Percentiles rank a stretch among this genome's conserved stretches.
Conservation (phyloP, 306 rosid species). For the Dalbergia cultrata region DNA sequence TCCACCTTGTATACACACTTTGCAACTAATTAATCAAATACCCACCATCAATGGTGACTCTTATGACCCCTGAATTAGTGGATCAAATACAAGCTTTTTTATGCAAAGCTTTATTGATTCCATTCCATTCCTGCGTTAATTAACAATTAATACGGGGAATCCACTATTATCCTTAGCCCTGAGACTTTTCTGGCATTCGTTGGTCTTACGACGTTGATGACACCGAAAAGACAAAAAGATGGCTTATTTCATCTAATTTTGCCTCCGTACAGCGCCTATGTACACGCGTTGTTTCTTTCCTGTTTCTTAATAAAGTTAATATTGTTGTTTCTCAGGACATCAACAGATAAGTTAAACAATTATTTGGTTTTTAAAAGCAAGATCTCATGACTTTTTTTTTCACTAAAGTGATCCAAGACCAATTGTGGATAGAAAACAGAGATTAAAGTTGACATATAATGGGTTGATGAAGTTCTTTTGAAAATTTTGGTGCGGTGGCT, state of each 20-base stretch:
- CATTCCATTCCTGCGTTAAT: neutral
- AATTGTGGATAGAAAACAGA: neutral
- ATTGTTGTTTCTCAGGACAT: neutral
- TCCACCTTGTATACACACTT: neutral
- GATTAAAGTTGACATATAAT: neutral
- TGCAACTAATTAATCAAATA: neutral
- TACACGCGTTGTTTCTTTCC: neutral
- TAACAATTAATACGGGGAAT: neutral
- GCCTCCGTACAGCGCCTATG: neutral
- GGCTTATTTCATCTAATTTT: neutral
- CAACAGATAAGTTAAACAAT: neutral
- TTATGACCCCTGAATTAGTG: neutral
- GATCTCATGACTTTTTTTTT: neutral
- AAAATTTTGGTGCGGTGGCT: too few relatives aligned
- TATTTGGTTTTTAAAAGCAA: neutral
- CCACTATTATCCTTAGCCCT: neutral
- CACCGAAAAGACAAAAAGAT: neutral
- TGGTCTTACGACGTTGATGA: neutral
- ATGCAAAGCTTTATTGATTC: neutral
- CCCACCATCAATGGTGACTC: neutral
- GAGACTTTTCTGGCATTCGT: neutral
- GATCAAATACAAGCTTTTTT: neutral
- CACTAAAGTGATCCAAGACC: neutral
- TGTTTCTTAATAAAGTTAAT: neutral
- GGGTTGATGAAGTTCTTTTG: neutral